phyloP scores from a whole-genome alignment of 352 stramenopile species.

The Phytophthora syringae region DNA sequence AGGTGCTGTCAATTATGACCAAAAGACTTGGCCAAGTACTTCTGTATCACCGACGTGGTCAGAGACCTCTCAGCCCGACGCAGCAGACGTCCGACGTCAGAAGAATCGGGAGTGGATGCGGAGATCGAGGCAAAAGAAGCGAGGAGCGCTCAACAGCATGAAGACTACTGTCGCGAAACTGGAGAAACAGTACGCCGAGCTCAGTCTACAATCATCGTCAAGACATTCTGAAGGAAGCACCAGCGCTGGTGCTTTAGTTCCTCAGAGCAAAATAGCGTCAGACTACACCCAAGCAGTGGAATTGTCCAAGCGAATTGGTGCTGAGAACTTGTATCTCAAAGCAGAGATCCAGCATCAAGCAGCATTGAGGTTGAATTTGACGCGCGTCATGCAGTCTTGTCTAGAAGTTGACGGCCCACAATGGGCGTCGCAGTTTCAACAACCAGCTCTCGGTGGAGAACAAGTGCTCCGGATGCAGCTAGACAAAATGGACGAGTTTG shows the following conservation, averaged over 20 bases:
- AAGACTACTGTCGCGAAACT: constrained; percentile 39
- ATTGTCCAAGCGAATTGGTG: constrained; percentile 36
- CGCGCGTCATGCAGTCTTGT: constrained; percentile 36
- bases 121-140: constrained; percentile 40
- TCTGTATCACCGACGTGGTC: background rate
- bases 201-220: constrained; percentile 42
- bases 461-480: constrained; percentile 22
- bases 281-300: constrained; percentile 40
- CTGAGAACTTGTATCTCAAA: constrained; percentile 53
- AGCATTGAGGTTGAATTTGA: constrained; percentile 40
- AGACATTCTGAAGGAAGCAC: no score
- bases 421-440: constrained; percentile 27
- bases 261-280: no score
- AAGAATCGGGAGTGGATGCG: constrained; percentile 60
- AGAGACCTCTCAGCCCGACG: constrained; percentile 19
- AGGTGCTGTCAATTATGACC: background rate
- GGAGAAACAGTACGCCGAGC: constrained; percentile 40
- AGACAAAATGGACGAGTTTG: constrained; percentile 26
- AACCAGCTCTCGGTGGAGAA: constrained; percentile 14
- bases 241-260: no score
- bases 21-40: constrained; percentile 12
- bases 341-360: constrained; percentile 43
- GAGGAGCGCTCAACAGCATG: constrained; percentile 41
- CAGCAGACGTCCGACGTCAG: constrained; percentile 33
- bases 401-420: constrained; percentile 16